A percentile compares a stretch with the other conserved stretches of the same genome.
Conservation (phyloP, 2,329 filamentous ascomycete genomes). For the Trichoderma polysporum region DNA sequence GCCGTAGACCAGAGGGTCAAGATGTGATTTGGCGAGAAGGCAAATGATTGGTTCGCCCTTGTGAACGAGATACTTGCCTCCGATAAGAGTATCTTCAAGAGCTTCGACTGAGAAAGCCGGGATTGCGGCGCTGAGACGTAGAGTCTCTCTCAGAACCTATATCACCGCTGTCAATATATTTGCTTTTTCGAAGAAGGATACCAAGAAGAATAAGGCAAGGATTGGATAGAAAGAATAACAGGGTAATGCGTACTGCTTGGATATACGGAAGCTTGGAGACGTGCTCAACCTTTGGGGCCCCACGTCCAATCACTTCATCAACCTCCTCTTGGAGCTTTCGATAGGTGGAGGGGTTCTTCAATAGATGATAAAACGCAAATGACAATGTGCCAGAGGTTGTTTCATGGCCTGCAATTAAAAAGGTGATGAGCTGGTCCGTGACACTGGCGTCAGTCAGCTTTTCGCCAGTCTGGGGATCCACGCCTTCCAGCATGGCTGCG, state of each 20-base stretch:
- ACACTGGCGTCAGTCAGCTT: slow-evolving; percentile 63
- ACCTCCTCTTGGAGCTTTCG: slow-evolving; percentile 66
- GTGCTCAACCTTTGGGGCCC: slow-evolving; percentile 59
- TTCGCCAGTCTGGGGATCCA: slow-evolving; percentile 66
- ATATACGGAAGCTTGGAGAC: slow-evolving; percentile 65
- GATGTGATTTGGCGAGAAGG: slow-evolving; percentile 55
- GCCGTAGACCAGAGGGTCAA: slow-evolving; percentile 64
- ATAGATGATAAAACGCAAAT: slow-evolving; percentile 63
- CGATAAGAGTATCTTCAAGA: slow-evolving; percentile 53
- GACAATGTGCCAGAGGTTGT: slow-evolving; percentile 68
- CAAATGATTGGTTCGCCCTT: slow-evolving; percentile 51
- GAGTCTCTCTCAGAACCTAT: slow-evolving; percentile 61
- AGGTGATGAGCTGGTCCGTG: slow-evolving; percentile 70
- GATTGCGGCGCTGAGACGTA: slow-evolving; percentile 62
- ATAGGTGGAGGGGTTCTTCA: slow-evolving; percentile 61
- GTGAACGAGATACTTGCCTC: slow-evolving; percentile 60
- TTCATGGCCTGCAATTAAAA: slow-evolving; percentile 69
- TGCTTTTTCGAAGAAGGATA: background rate
- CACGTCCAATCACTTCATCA: slow-evolving; percentile 61
- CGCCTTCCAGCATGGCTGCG: slow-evolving; percentile 66
- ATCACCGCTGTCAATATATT: background rate
- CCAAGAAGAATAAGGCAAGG: background rate
- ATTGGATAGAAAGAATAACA: background rate
- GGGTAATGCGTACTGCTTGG: slow-evolving; percentile 45
- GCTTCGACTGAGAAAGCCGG: slow-evolving; percentile 56